Percentiles rank a stretch among this genome's conserved stretches.
Evolutionary conservation across 2,329 filamentous ascomycete genomes (phyloP).

Genomic region (Cryphonectria radicalis): DNA sequence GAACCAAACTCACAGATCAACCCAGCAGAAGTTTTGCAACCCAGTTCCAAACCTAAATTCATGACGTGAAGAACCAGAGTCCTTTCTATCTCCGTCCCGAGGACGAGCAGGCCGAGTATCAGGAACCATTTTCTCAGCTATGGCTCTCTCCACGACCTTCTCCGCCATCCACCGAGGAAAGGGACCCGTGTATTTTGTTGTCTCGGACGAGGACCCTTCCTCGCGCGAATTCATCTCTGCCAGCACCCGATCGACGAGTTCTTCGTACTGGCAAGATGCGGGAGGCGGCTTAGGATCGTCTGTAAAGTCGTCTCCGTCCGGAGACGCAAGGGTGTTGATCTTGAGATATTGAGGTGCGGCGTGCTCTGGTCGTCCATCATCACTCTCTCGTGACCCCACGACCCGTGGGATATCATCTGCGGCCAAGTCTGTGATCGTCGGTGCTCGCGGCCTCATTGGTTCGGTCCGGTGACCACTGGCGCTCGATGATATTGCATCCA

Average conservation of each 20-base stretch:
- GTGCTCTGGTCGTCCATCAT: background rate
- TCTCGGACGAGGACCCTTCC: background rate
- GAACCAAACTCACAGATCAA: background rate
- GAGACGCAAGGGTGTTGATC: background rate
- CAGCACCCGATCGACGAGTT: background rate
- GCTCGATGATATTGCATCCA: background rate
- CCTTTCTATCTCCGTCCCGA: background rate
- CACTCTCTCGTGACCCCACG: background rate
- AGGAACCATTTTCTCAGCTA: background rate
- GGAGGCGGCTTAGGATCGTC: background rate
- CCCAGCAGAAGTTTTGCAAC: background rate
- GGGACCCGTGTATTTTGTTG: background rate
- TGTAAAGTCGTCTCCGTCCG: background rate
- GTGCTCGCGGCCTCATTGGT: background rate
- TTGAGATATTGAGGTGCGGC: too few species aligned
- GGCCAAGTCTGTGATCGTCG: background rate
- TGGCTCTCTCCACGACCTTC: background rate
- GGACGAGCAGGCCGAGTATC: background rate
- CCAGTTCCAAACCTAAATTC: background rate
- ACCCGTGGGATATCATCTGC: background rate
- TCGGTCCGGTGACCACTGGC: background rate
- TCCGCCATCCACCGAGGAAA: background rate
- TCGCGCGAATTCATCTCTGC: background rate
- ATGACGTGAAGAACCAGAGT: background rate
- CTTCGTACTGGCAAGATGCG: background rate